A percentile compares a stretch with the other conserved stretches of the same genome.
Conservation (phyloP, 1,139 yeast species). For the Blastobotrys apis region DNA sequence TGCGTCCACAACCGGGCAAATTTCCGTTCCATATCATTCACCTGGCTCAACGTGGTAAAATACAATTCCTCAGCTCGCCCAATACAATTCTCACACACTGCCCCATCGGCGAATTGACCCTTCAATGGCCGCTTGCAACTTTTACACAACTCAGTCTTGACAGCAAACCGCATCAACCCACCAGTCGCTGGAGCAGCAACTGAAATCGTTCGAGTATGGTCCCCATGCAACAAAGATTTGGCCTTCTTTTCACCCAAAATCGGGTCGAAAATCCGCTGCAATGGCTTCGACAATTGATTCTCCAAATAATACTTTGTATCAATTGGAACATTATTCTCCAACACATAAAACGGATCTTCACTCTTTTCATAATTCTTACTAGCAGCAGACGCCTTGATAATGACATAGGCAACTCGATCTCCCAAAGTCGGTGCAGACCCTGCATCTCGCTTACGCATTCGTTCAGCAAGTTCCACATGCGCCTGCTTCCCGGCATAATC, state of each 20-base stretch:
- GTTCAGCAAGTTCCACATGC: constrained; percentile 91
- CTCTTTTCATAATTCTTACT: constrained; percentile 92
- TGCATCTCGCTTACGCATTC: constrained; percentile 95
- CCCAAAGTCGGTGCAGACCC: constrained; percentile 97
- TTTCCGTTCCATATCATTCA: constrained; percentile 75
- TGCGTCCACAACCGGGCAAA: constrained; percentile 95
- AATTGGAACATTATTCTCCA: constrained; percentile 88
- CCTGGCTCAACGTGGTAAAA: constrained; percentile 69
- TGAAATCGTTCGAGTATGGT: constrained; percentile 76
- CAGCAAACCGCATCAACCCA: constrained; percentile 87
- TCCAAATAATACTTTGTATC: constrained; percentile 93
- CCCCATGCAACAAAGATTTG: constrained; percentile 64
- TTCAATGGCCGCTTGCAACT: constrained; percentile 80
- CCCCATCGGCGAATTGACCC: constrained; percentile 60
- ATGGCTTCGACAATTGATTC: constrained; percentile 88
- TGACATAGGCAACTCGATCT: constrained; percentile 97
- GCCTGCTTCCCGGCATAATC: constrained; percentile 97
- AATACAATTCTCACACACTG: constrained; percentile 77
- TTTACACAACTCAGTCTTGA: constrained; percentile 81
- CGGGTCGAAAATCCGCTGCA: constrained; percentile 91
- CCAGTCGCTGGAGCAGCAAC: constrained; percentile 64
- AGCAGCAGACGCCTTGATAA: constrained; percentile 73
- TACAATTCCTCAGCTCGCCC: constrained; percentile 72
- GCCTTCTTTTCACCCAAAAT: constrained; percentile 85
- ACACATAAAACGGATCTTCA: constrained; percentile 90